Evolutionary conservation across 2,329 filamentous ascomycete genomes (phyloP).

Genomic region (Fusarium temperatum): DNA sequence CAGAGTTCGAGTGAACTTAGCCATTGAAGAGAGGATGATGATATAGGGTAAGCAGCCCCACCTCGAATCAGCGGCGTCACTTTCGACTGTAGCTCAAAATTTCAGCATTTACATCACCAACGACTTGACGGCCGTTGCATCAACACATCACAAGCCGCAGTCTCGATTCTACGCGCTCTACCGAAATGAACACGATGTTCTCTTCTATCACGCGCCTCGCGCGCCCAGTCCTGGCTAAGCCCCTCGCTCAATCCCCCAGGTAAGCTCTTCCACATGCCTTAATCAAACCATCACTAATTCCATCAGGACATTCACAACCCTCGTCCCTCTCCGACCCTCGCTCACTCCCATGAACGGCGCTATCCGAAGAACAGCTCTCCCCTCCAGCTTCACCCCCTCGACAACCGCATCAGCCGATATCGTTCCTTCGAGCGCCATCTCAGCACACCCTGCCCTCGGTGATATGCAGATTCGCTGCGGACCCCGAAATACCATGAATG

Average conservation of each 20-base stretch:
- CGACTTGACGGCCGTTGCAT: slow-evolving; percentile 13
- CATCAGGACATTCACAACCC: slow-evolving; percentile 57
- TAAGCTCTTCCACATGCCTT: slow-evolving; percentile 8
- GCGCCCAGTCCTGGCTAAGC: slow-evolving; percentile 42
- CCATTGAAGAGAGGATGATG: neutral
- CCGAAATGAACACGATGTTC: slow-evolving; percentile 40
- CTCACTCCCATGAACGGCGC: slow-evolving; percentile 46
- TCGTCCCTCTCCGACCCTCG: slow-evolving; percentile 61
- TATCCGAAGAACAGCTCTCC: slow-evolving; percentile 45
- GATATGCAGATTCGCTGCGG: slow-evolving; percentile 65
- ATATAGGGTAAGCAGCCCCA: slow-evolving; percentile 33
- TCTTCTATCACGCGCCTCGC: slow-evolving; percentile 44
- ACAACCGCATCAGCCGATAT: slow-evolving; percentile 51
- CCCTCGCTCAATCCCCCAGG: slow-evolving; percentile 40
- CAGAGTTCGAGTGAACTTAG: slow-evolving; percentile 29
- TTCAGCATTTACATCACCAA: slow-evolving; percentile 39
- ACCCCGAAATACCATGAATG: slow-evolving; percentile 66
- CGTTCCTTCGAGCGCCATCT: slow-evolving; percentile 57
- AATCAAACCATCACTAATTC: slow-evolving; percentile 5
- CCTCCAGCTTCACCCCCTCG: slow-evolving; percentile 45
- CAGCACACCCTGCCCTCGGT: slow-evolving; percentile 62
- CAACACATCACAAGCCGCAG: slow-evolving; percentile 28
- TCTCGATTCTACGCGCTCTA: slow-evolving; percentile 5
- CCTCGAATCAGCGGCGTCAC: slow-evolving; percentile 24
- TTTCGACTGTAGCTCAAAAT: slow-evolving; percentile 40